Base-by-base conservation (phyloP, 2,329 filamentous ascomycete species). In the Ophiostoma triangulosporum region DNA sequence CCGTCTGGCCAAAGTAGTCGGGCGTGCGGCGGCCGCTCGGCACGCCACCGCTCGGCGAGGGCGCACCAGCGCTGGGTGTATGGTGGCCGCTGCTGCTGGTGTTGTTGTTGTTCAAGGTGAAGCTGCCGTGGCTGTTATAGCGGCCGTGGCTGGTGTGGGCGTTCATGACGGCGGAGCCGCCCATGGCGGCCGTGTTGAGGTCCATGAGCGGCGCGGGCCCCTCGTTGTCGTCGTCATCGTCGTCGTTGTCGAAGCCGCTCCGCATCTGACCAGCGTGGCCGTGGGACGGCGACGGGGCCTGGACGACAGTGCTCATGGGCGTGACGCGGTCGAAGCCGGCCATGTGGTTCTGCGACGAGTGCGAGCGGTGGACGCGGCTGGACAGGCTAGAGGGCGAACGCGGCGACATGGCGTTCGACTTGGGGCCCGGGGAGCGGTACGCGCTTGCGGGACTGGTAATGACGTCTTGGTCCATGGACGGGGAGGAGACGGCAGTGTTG, bases 1-100 rank as follows among this genome's bases (percentile, higher is more conserved):
- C 72, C n/a, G 74, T 71, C 46, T 71, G 68, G 49, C 72, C 75
- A 61, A 78, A 79, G 62, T 76, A 79, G 61, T 80, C 77, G 54
- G 74, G 73, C 14, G 73, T 76, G 58, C 67, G 67, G 55, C 71
- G 71, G 56, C 72, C 72, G 57, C 58, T 58, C 50, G 62, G 58
- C 53, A 59, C 61, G 57, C 59, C 48, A 51, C 59, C 57, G 11
- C 24, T 33, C n/a, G n/a, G n/a, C n/a, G n/a, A n/a, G n/a, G n/a
- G n/a, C n/a, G n/a, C n/a, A n/a, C n/a, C n/a, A n/a, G n/a, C n/a
- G 38, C 17, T 27, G 32, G 17, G 35, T 38, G 7, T 20, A 7
- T n/a, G 35, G 32, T 15, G 32, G 32, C 15, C 3, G 14, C n/a
- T 15, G 31, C 24, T 46, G 8, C 29, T 45, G 6, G 26, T 46